Evolutionary conservation across 495 filamentous ascomycete genomes (phyloP).

Genomic region (Recurvomyces mirabilis): DNA sequence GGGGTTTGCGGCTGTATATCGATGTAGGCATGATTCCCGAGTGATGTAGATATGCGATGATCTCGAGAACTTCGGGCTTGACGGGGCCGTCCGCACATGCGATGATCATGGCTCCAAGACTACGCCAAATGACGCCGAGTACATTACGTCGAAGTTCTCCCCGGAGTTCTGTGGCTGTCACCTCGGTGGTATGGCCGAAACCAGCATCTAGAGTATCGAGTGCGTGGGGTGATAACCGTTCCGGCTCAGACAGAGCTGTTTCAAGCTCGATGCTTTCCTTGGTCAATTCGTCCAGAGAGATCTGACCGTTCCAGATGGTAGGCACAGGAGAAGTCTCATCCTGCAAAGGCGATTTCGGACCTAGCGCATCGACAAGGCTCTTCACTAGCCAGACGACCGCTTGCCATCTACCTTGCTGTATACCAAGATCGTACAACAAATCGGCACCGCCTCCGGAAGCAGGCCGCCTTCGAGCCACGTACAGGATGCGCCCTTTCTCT

Average conservation of each 20-base stretch:
- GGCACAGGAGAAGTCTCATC: neutral
- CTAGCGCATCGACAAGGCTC: conserved; percentile 19
- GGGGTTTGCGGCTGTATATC: conserved; percentile 41
- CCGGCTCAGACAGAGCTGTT: too few species aligned
- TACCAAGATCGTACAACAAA: neutral
- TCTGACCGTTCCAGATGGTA: neutral
- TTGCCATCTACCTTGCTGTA: conserved; percentile 25
- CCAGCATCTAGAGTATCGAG: too few species aligned
- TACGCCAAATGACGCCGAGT: conserved; percentile 39
- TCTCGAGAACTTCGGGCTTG: conserved; percentile 47
- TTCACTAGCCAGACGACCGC: conserved; percentile 31
- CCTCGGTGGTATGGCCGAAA: too few species aligned
- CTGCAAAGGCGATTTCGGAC: neutral
- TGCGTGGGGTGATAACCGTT: too few species aligned
- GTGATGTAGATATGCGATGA: conserved; percentile 52
- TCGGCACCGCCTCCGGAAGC: neutral
- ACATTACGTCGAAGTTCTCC: neutral
- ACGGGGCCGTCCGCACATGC: conserved; percentile 37
- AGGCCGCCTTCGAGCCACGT: conserved; percentile 1
- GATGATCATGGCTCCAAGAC: conserved; percentile 45
- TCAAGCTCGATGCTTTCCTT: too few species aligned
- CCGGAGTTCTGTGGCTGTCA: too few species aligned
- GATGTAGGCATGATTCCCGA: conserved; percentile 43
- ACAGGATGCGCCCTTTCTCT: conserved; percentile 11
- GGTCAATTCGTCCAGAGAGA: conserved; percentile 1